Conservation (phyloP, 2,329 filamentous ascomycete species). For the Chrysosporium queenslandicum region DNA sequence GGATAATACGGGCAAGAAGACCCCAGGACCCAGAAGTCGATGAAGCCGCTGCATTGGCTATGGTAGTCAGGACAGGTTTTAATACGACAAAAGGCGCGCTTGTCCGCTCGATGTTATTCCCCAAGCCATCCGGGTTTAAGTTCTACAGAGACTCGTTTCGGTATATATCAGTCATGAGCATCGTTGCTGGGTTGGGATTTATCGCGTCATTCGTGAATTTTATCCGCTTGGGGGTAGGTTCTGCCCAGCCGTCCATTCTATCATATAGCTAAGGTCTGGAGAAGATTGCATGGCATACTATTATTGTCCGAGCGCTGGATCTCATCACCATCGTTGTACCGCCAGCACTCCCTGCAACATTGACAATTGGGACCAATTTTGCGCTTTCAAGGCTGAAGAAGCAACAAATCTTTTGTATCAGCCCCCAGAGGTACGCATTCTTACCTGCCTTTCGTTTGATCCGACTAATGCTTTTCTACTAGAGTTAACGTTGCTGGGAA, state of each 20-base stretch:
- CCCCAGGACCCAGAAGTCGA: constrained; percentile 78
- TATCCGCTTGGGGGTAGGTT: constrained; percentile 56
- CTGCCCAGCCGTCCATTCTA: background rate
- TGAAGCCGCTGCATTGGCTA: constrained; percentile 80
- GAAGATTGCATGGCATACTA: constrained; percentile 72
- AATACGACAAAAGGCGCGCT: constrained; percentile 95
- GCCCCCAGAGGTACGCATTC: constrained; percentile 56
- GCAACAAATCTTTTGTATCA: constrained; percentile 94
- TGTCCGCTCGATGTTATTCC: constrained; percentile 95
- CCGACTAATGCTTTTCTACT: constrained; percentile 1
- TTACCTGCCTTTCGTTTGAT: constrained; percentile 6
- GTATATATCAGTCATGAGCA: constrained; percentile 93
- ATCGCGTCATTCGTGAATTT: constrained; percentile 90
- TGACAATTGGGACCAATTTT: constrained; percentile 95
- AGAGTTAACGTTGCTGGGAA: constrained; percentile 94
- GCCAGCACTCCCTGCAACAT: constrained; percentile 82
- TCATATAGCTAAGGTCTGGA: constrained; percentile 18
- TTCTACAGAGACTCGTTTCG: constrained; percentile 97
- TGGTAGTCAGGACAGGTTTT: constrained; percentile 90
- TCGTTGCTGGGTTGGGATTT: constrained; percentile 77
- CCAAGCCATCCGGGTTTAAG: constrained; percentile 95
- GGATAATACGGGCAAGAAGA: constrained; percentile 79
- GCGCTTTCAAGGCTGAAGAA: constrained; percentile 75
- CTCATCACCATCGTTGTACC: constrained; percentile 96
- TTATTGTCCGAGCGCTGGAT: constrained; percentile 84